A percentile compares a stretch with the other conserved stretches of the same genome.
Evolutionary conservation across 1,139 yeast genomes (phyloP).

Genomic region (Lodderomyces metapsilosis): DNA sequence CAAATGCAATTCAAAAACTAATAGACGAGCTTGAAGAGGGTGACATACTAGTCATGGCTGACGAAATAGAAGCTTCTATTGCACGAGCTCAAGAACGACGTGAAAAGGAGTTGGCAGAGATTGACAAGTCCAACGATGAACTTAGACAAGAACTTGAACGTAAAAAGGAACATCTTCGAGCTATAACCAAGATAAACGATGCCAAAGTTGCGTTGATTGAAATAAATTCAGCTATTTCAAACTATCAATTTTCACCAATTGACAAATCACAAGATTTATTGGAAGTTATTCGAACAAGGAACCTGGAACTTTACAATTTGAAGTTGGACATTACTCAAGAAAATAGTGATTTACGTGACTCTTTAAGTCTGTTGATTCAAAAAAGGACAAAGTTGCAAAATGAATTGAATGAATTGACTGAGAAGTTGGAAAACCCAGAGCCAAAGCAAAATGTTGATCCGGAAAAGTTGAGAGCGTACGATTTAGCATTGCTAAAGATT

Average conservation of each 20-base stretch:
- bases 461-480: conserved; percentile 26
- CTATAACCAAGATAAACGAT: conserved; percentile 22
- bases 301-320: conserved; percentile 43
- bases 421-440: conserved; percentile 19
- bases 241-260: conserved; percentile 4
- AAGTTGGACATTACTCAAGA: conserved; percentile 56
- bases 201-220: conserved; percentile 15
- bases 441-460: conserved; percentile 13
- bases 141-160: conserved; percentile 19
- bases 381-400: conserved; percentile 41
- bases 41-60: conserved; percentile 2
- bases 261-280: conserved; percentile 23
- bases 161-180: conserved; percentile 24
- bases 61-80: conserved; percentile 2
- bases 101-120: not conserved
- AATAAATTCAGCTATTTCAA: not conserved
- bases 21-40: conserved; percentile 4
- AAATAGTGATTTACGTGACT: conserved; percentile 55
- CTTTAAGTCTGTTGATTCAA: conserved; percentile 47
- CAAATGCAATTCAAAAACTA: not conserved
- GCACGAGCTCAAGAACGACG: not conserved
- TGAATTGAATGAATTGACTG: conserved; percentile 22
- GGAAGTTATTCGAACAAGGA: conserved; percentile 26
- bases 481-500: conserved; percentile 38
- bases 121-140: conserved; percentile 18